Evolutionary conservation across 1,284 basidiomycete genomes (phyloP).

Genomic region (Naganishia albida): DNA sequence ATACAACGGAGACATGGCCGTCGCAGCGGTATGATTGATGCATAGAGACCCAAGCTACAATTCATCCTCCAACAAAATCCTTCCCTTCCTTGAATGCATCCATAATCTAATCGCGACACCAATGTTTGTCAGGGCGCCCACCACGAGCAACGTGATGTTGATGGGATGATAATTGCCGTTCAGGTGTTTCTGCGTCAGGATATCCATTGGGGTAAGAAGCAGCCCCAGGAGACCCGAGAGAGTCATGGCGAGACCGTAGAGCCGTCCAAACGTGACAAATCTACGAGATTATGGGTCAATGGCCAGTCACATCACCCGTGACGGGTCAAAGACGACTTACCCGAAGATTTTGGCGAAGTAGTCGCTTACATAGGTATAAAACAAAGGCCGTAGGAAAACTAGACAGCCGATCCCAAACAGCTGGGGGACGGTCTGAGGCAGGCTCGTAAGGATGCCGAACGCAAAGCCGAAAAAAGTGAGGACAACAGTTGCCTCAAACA

Average conservation of each 20-base stretch:
- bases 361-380: constrained; percentile 50
- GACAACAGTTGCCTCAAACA: constrained; percentile 43
- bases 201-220: constrained; percentile 49
- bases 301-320: too few species aligned
- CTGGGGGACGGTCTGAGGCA: constrained; percentile 40
- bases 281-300: constrained; percentile 36
- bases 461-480: constrained; percentile 45
- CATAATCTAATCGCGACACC: constrained; percentile 35
- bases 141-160: constrained; percentile 42
- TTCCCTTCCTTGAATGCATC: constrained; percentile 24
- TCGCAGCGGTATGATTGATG: too few species aligned
- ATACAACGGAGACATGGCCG: too few species aligned
- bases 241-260: constrained; percentile 51
- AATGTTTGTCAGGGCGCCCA: constrained; percentile 39
- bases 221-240: constrained; percentile 51
- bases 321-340: constrained; percentile 23
- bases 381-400: constrained; percentile 49
- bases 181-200: constrained; percentile 46
- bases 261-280: constrained; percentile 48
- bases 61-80: constrained; percentile 27
- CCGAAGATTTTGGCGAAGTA: constrained; percentile 46
- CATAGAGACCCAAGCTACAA: neutral
- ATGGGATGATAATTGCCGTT: constrained; percentile 47
- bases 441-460: constrained; percentile 48
- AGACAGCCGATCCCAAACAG: constrained; percentile 48